Evolutionary conservation across 2,329 filamentous ascomycete species (phyloP).

Genomic region (Canariomyces notabilis): DNA sequence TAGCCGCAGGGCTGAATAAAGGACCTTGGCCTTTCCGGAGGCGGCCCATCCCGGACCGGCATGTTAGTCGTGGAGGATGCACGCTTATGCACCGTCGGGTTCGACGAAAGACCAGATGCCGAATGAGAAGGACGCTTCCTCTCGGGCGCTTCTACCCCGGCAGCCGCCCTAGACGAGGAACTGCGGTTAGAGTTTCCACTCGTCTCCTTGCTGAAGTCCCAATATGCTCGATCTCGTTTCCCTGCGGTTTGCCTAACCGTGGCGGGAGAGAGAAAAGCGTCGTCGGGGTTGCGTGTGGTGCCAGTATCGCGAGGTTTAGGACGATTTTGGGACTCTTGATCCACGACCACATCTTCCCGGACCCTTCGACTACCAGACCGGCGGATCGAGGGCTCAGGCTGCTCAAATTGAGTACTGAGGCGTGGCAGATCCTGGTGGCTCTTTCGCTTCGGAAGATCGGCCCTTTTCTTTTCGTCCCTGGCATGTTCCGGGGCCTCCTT

Average conservation of each 20-base stretch:
- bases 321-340: slow-evolving; percentile 29
- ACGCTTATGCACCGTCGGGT: slow-evolving; percentile 30
- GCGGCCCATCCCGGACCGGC: slow-evolving; percentile 5
- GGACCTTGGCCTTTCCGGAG: slow-evolving; percentile 11
- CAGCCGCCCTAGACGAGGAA: slow-evolving; percentile 15
- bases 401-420: slow-evolving; percentile 38
- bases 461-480: slow-evolving; percentile 25
- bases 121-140: slow-evolving; percentile 17
- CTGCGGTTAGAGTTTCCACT: slow-evolving; percentile 12
- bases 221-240: slow-evolving; percentile 41
- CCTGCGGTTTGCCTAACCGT: slow-evolving; percentile 38
- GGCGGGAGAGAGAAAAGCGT: slow-evolving; percentile 38
- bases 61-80: slow-evolving; percentile 22
- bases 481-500: slow-evolving; percentile 24
- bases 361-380: slow-evolving; percentile 21
- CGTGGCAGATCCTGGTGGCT: slow-evolving; percentile 41
- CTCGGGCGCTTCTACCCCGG: slow-evolving; percentile 15
- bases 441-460: slow-evolving; percentile 29
- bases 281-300: slow-evolving; percentile 26
- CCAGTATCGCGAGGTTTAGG: slow-evolving; percentile 27
- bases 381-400: slow-evolving; percentile 24
- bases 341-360: slow-evolving; percentile 18
- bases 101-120: slow-evolving; percentile 15
- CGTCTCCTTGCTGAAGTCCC: slow-evolving; percentile 26
- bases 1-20: slow-evolving; percentile 9